Conservation (phyloP, 768 basidiomycete genomes). For the Rhodocollybia butyracea region DNA sequence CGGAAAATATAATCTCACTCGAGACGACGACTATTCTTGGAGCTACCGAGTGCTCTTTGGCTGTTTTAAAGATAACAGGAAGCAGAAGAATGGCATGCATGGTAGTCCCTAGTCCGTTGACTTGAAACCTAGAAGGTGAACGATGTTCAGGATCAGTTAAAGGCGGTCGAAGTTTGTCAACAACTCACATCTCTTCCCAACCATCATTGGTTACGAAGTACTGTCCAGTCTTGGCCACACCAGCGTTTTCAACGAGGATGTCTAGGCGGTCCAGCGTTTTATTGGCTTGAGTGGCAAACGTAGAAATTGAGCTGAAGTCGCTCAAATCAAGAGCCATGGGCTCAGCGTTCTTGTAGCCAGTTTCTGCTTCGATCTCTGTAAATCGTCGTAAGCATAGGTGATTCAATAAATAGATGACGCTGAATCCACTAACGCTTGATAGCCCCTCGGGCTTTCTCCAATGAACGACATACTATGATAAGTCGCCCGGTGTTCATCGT, state of each 20-base stretch:
- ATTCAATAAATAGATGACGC: neutral
- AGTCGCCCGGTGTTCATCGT: slow-evolving; percentile 38
- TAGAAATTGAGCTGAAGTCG: slow-evolving; percentile 36
- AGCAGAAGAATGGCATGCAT: slow-evolving; percentile 30
- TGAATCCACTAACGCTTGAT: slow-evolving; percentile 25
- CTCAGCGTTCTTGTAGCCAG: slow-evolving; percentile 31
- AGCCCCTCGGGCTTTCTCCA: slow-evolving; percentile 33
- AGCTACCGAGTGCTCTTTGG: slow-evolving; percentile 13
- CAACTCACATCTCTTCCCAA: slow-evolving; percentile 41
- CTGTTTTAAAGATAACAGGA: slow-evolving; percentile 24
- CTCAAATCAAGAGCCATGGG: slow-evolving; percentile 39
- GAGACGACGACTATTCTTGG: slow-evolving; percentile 27
- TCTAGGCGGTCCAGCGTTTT: slow-evolving; percentile 34
- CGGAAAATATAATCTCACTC: slow-evolving; percentile 24
- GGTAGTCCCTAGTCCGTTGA: slow-evolving; percentile 30
- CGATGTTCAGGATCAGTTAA: neutral
- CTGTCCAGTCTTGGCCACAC: neutral
- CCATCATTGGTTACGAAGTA: slow-evolving; percentile 34
- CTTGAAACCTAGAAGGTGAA: slow-evolving; percentile 35
- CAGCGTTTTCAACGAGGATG: slow-evolving; percentile 46
- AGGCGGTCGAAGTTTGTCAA: neutral
- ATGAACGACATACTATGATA: slow-evolving; percentile 35
- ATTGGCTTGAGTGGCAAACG: slow-evolving; percentile 32
- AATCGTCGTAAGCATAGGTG: neutral
- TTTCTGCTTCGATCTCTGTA: slow-evolving; percentile 28